A percentile compares a stretch with the other conserved stretches of the same genome.
These are phyloP conservation scores for Triadica sebifera DNA, from an alignment of 345 rosid species.

Conservation along the genomic window DNA sequence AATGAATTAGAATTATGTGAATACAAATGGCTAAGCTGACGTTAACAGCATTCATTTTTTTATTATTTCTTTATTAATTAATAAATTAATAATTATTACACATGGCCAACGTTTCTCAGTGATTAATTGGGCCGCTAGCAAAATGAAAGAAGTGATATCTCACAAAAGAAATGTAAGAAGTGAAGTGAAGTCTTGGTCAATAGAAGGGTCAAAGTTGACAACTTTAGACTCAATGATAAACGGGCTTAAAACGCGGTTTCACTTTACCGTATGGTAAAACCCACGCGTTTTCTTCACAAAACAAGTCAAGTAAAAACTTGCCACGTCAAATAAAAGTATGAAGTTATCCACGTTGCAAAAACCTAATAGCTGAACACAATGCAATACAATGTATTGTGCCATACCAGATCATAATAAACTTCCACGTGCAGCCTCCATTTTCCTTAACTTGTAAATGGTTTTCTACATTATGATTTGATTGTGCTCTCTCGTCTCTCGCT, in stretches of 20 bases:
- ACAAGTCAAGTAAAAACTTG: neutral
- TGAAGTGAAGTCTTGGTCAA: neutral
- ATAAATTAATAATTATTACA: no score
- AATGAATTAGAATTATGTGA: no score
- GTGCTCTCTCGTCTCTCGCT: neutral
- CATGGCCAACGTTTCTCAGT: no score
- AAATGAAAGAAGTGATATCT: neutral
- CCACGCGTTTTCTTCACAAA: neutral
- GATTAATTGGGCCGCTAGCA: neutral
- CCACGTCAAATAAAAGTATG: neutral
- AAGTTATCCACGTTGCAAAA: neutral
- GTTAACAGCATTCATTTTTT: no score
- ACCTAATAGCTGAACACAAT: neutral
- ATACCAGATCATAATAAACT: neutral
- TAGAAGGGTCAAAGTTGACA: neutral
- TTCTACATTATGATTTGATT: neutral
- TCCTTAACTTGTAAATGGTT: neutral
- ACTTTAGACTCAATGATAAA: neutral
- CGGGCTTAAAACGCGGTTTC: neutral
- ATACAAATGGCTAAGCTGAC: no score
- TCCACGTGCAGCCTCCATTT: conserved; percentile 8
- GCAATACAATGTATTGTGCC: neutral
- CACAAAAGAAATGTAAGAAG: neutral
- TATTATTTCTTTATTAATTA: no score
- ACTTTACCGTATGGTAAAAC: neutral